Evolutionary conservation across 805 yeast genomes (phyloP).

Genomic region (Nakazawaea molendinolei): DNA sequence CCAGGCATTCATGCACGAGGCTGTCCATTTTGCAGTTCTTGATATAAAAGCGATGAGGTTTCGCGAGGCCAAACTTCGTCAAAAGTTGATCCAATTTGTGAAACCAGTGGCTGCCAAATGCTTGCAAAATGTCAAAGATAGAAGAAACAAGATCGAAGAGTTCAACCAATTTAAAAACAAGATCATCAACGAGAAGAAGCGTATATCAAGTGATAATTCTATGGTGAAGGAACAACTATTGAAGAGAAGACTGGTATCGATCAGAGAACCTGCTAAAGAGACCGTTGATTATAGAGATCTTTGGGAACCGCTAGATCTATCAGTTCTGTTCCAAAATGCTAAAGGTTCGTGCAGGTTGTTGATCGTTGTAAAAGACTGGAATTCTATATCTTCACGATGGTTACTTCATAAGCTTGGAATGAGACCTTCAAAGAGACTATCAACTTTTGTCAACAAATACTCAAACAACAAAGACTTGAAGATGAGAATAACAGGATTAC

Average conservation of each 20-base stretch:
- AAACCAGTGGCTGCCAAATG: conserved; percentile 20
- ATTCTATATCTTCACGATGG: conserved; percentile 39
- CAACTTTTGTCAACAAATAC: conserved; percentile 23
- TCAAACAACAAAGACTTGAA: conserved; percentile 21
- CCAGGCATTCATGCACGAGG: conserved; percentile 55
- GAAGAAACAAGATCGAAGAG: conserved; percentile 35
- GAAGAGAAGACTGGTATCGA: conserved; percentile 10
- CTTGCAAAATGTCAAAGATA: conserved; percentile 20
- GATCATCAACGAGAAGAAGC: conserved; percentile 16
- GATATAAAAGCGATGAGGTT: conserved; percentile 40
- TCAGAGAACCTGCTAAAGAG: too few species aligned
- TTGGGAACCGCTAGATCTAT: conserved; percentile 32
- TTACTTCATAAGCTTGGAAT: conserved; percentile 37
- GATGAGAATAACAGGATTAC: conserved; percentile 34
- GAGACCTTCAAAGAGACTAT: conserved; percentile 22
- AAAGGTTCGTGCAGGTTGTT: conserved; percentile 26
- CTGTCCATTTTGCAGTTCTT: conserved; percentile 34
- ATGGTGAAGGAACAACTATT: conserved; percentile 10
- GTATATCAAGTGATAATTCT: conserved; percentile 23
- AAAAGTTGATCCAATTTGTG: conserved; percentile 26
- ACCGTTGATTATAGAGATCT: conserved; percentile 17
- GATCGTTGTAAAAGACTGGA: conserved; percentile 45
- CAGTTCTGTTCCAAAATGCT: conserved; percentile 24
- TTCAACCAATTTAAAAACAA: conserved; percentile 18
- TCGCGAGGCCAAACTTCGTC: conserved; percentile 26